These are phyloP conservation scores for Neopestalotiopsis sp. DNA, from an alignment of 2,329 filamentous ascomycete genomes.

Conservation along the genomic window DNA sequence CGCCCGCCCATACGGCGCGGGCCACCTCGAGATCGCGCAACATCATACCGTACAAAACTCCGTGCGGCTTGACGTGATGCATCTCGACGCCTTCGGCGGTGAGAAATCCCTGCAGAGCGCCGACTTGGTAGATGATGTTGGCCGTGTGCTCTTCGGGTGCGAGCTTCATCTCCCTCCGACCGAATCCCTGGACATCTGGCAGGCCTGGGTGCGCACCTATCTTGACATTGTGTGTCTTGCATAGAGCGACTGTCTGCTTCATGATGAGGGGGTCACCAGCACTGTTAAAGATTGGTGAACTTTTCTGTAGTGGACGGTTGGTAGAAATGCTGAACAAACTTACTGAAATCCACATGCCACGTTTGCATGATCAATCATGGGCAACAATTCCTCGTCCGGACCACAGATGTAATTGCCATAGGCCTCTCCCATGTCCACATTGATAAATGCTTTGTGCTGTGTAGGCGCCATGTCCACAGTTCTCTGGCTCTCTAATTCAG, in stretches of 20 bases:
- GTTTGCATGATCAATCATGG: conserved; percentile 65
- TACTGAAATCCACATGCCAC: conserved; percentile 63
- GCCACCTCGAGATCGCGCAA: conserved; percentile 30
- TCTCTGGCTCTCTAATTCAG: background rate
- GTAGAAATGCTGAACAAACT: conserved; percentile 6
- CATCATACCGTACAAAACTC: conserved; percentile 37
- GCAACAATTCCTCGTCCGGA: conserved; percentile 63
- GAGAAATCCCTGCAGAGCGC: conserved; percentile 14
- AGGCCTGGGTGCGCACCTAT: conserved; percentile 17
- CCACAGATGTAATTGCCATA: conserved; percentile 54
- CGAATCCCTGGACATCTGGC: conserved; percentile 17
- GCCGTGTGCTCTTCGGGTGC: conserved; percentile 18
- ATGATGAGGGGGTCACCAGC: conserved; percentile 60
- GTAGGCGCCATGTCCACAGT: conserved; percentile 1
- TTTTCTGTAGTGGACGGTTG: background rate
- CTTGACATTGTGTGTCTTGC: conserved; percentile 15
- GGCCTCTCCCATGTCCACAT: conserved; percentile 52
- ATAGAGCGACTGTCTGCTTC: conserved; percentile 33
- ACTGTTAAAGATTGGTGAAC: background rate
- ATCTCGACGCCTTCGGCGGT: conserved; percentile 11
- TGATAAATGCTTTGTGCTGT: conserved; percentile 36
- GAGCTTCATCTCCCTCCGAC: conserved; percentile 16
- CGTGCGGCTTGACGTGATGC: conserved; percentile 22
- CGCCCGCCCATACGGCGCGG: conserved; percentile 31
- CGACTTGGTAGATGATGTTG: conserved; percentile 19